Evolutionary conservation across 1,139 yeast genomes (phyloP), one percentile per base, ranked within the genome.

Genomic region (Hansenula lynferdii): DNA sequence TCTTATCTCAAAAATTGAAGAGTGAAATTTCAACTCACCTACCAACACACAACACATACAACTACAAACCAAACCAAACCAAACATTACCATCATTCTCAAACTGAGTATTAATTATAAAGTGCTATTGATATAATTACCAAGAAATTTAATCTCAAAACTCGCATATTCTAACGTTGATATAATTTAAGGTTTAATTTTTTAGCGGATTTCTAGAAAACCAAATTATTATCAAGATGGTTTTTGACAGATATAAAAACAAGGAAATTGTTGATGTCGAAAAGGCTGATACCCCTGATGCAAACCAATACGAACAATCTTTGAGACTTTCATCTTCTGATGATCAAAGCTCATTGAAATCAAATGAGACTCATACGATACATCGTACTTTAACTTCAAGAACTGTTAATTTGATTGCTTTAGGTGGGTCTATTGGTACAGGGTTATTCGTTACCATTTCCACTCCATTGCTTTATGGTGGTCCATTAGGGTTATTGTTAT

Each of bases 361-460:
- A 19, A 39, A 21, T 15, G 23, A 19, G 12, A 19, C 23, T 19
- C 26, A 31, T 29, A 34, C 39, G 11, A 51, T 53, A 78, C 42
- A 56, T 40, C 58, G 74, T 49, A 50, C 52, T 21, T 57, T 69
- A 35, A 67, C 67, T 47, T 65, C 69, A 27, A 62, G 79, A 53
- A 78, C 72, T 48, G 70, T 80, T 41, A 77, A 80, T 47, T 70
- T 80, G 60, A 77, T 82, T 51, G 85, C 86, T 36, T 72, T 75
- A 39, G 89, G 90, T 41, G 90, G 90, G 21, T 72, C 85, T 30
- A 81, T 82, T 47, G 90, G 90, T 49, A 80, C 86, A n/a, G 84
- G 84, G 45, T 59, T 75, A 32, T 65, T 80, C 67, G 76, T 82
- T 20, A 81, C 81, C 43, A 67, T 75, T 41, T 86, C 85, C 17